Conservation (phyloP, 2,329 filamentous ascomycete species). For the Lasiodiplodia citricola region DNA sequence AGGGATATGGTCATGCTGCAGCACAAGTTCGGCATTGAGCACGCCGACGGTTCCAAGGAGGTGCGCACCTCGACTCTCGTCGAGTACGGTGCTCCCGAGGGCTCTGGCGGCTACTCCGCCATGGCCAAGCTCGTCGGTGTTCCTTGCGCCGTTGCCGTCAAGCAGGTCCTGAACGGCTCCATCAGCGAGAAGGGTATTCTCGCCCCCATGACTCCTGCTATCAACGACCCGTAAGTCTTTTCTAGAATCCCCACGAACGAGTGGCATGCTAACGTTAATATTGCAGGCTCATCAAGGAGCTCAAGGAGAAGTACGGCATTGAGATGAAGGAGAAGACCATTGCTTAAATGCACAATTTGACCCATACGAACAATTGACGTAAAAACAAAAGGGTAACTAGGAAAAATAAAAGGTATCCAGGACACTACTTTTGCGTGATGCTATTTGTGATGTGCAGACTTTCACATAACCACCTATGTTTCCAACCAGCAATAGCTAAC, state of each 20-base stretch:
- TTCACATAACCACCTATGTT: neutral
- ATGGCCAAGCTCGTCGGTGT: conserved; percentile 86
- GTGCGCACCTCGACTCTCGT: conserved; percentile 79
- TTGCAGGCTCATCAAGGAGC: conserved; percentile 68
- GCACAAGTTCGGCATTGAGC: conserved; percentile 84
- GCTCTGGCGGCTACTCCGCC: conserved; percentile 74
- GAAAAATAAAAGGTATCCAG: neutral
- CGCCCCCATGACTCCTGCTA: conserved; percentile 74
- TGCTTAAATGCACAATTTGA: conserved; percentile 10
- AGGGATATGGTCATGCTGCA: conserved; percentile 82
- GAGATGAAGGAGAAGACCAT: conserved; percentile 71
- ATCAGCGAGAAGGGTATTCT: conserved; percentile 75
- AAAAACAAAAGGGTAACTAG: neutral
- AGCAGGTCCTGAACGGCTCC: conserved; percentile 77
- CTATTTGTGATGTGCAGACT: neutral
- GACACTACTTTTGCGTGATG: neutral
- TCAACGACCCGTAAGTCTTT: conserved; percentile 62
- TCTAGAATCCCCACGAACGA: neutral
- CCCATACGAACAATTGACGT: neutral
- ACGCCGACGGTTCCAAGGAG: conserved; percentile 77
- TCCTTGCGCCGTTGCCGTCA: conserved; percentile 74
- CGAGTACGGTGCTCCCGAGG: conserved; percentile 80
- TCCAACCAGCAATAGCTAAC: neutral
- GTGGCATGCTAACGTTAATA: neutral
- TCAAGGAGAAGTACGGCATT: conserved; percentile 79